Base-by-base conservation (phyloP, 176 grass and related monocot species). In the Canna indica region DNA sequence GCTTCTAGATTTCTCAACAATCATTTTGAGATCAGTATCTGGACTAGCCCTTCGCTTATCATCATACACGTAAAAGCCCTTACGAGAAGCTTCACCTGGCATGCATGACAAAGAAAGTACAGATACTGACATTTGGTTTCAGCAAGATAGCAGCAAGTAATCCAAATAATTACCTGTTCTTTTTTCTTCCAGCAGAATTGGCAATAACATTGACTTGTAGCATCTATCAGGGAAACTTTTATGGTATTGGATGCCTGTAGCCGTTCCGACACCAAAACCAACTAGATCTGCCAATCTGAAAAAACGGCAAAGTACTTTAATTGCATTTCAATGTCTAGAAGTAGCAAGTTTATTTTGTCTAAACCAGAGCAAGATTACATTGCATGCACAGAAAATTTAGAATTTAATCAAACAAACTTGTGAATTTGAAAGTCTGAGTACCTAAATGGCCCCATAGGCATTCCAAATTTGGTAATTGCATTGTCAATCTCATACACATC, bases 401-500 rank as follows among this genome's bases (percentile, higher is more conserved):
- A 5, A 70, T 70, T 47, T 33, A 47, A 35, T 36, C 17, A 20
- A 69, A 16, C 38, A 29, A 3, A 12, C 0, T 5, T 15, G 47
- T 1, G 27, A 33, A n/a, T 66, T 16, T 66, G 25, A 18, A 44
- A 5, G 15, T 73, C 10, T 62, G 36, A 34, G 29, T 73, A 97
- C 94, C 93, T 97, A 86, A 97, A 92, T 48, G 94, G 94, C 64
- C 94, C 94, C 89, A 92, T 93, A 53, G 94, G 94, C 94, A 97
- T 92, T 72, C 94, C 94, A 59, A 97, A 97, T 79, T 97, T 92
- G 39, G 84, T 92, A 81, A 83, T 90, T 4, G 89, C 86, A 64
- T 60, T 78, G 63, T 97, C 94, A 1, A 97, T 90, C 75, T 81
- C 83, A 78, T 97, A 97, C 64, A 90, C 86, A 81, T 97, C 94